Base-by-base conservation (phyloP, 352 stramenopile species). In the Phytopythium delawarense region DNA sequence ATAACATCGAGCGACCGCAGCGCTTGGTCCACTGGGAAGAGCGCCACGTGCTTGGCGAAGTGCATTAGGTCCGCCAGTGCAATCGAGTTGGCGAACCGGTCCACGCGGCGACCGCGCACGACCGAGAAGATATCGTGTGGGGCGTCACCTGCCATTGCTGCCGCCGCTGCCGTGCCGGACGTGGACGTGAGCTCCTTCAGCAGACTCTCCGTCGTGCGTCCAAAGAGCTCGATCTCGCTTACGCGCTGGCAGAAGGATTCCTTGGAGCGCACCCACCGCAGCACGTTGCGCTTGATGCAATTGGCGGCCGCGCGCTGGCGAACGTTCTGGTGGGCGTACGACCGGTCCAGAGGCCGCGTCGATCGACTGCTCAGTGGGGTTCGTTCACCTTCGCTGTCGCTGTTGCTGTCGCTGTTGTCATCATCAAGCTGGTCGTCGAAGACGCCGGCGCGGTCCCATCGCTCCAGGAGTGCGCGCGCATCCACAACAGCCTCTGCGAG, bases 21-120 rank as follows among this genome's bases (percentile, higher is more conserved):
- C 12, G 79, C 82, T 28, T 91, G 74, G 52, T 91, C 82, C 1
- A 91, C 75, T 1, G 82, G 73, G 45, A 84, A 89, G 32, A 89
- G 59, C 20, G 79, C 79, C 42, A 91, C 64, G 68, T 91, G 76
- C 60, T 89, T 88, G 28, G 78, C 76, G 49, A 85, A 91, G 5
- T 77, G 75, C 56, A 89, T 81, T 6, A 91, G 61, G 32, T 89
- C 76, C 15, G 61, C 67, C 45, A 91, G 87, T 9, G 70, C 68
- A 23, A 91, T 89, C 42, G 62, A 73, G 30, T 54, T 76, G 59
- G 59, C 62, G 37, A 72, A 59, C 2, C 59, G 40, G 32, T 72
- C 59, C 35, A 35, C 54, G 12, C 67, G 54, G 28, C 64, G 64
- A 7, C 61, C 66, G 40, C 72, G 79, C 28, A 79, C 63, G 23